phyloP scores from a whole-genome alignment of 1,284 basidiomycete species.

The Moesziomyces sp. region DNA sequence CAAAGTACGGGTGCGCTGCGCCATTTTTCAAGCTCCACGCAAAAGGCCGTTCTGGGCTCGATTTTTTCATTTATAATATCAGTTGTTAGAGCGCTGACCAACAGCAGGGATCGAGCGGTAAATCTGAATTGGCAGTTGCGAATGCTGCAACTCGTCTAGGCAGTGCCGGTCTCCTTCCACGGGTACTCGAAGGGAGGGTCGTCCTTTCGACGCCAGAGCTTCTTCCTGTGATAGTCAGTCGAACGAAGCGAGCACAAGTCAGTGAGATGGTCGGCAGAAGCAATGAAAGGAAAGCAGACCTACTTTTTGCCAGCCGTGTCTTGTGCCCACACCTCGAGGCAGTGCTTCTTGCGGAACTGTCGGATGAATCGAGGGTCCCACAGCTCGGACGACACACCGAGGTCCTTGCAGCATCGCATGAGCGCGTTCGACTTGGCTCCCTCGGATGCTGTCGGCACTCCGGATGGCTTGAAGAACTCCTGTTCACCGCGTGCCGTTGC shows the following conservation, averaged over 20 bases:
- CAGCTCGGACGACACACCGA: slow-evolving; percentile 94
- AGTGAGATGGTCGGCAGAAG: neutral
- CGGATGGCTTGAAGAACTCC: slow-evolving; percentile 91
- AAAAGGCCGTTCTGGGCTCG: no score
- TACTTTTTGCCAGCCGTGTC: slow-evolving; percentile 84
- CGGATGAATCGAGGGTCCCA: slow-evolving; percentile 98
- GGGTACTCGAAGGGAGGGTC: slow-evolving; percentile 64
- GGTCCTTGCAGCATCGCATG: slow-evolving; percentile 97
- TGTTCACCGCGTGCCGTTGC: slow-evolving; percentile 93
- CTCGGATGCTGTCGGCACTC: slow-evolving; percentile 92
- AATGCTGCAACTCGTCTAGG: slow-evolving; percentile 1
- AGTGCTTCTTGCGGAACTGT: slow-evolving; percentile 86
- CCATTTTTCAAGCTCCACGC: no score
- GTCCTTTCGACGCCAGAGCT: slow-evolving; percentile 67
- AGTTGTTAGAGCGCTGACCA: no score
- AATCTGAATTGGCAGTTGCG: no score
- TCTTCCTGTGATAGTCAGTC: slow-evolving; percentile 38
- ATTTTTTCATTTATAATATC: no score
- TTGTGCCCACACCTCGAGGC: slow-evolving; percentile 81
- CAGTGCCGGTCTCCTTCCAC: slow-evolving; percentile 63
- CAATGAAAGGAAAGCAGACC: slow-evolving; percentile 62
- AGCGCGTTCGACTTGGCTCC: slow-evolving; percentile 96
- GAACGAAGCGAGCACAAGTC: neutral
- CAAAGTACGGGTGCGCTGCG: neutral
- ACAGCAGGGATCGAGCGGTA: no score